Percentiles rank a stretch among this genome's conserved stretches.
Conservation (phyloP, 257 asterid genomes). For the Gardenia jasminoides region DNA sequence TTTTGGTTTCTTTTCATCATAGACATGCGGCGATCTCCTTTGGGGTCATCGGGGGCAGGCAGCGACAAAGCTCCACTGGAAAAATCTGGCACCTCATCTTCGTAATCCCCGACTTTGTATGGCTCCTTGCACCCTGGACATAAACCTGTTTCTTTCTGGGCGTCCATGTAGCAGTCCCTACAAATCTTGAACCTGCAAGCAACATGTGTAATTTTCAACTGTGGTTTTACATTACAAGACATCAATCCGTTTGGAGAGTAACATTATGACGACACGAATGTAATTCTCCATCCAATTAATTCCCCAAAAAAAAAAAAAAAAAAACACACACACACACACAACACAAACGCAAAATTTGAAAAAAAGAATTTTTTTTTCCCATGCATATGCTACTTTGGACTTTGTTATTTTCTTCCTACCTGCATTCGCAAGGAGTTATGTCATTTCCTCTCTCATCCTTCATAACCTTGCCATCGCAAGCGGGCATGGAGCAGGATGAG, state of each 20-base stretch:
- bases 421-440: conserved; percentile 80
- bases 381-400: background rate
- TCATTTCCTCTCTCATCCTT: conserved; percentile 79
- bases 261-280: too few relatives aligned
- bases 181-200: conserved; percentile 69
- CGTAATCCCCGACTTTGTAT: conserved; percentile 58
- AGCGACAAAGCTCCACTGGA: conserved; percentile 56
- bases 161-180: conserved; percentile 87
- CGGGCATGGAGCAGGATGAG: conserved; percentile 71
- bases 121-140: conserved; percentile 90
- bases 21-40: conserved; percentile 49
- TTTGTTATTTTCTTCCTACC: conserved; percentile 27
- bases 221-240: too few relatives aligned
- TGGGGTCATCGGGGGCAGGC: conserved; percentile 55
- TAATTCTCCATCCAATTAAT: too few relatives aligned
- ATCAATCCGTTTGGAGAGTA: background rate
- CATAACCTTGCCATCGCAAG: conserved; percentile 83
- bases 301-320: background rate
- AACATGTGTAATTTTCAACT: too few relatives aligned
- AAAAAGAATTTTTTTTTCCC: too few relatives aligned
- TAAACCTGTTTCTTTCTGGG: conserved; percentile 61
- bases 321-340: too few relatives aligned
- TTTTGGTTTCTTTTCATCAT: conserved; percentile 78
- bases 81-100: conserved; percentile 59
- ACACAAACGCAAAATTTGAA: too few relatives aligned